Evolutionary conservation across 192 early-diverging fungal genomes (phyloP).

Genomic region (Backusella morwellensis): DNA sequence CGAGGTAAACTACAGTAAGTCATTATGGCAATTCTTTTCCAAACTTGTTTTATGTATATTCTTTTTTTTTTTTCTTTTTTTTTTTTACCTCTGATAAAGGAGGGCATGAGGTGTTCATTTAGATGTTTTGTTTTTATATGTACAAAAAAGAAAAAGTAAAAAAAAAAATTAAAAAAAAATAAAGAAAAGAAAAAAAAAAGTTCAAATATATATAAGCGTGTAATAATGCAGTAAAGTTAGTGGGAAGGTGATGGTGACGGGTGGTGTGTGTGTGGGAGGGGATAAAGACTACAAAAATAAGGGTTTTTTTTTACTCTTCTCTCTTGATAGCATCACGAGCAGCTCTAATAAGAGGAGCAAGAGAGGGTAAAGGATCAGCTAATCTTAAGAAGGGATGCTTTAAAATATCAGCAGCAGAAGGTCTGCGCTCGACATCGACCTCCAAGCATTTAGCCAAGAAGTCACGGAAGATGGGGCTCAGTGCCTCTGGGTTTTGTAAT

Average conservation of each 20-base stretch:
- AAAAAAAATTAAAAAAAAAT: not conserved
- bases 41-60: not conserved
- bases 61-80: not conserved
- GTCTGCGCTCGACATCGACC: slow-evolving; percentile 59
- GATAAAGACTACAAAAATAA: not conserved
- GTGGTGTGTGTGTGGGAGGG: not conserved
- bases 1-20: not conserved
- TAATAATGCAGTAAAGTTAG: not conserved
- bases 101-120: not conserved
- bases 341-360: slow-evolving; percentile 55
- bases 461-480: slow-evolving; percentile 50
- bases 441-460: slow-evolving; percentile 57
- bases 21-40: too few species aligned
- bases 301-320: slow-evolving; percentile 6
- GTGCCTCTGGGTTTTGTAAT: slow-evolving; percentile 60
- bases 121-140: not conserved
- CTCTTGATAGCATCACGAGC: slow-evolving; percentile 43
- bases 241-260: not conserved
- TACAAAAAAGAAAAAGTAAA: slow-evolving; percentile 2
- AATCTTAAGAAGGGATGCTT: slow-evolving; percentile 58
- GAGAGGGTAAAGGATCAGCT: slow-evolving; percentile 55
- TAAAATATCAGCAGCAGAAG: slow-evolving; percentile 55
- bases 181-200: slow-evolving; percentile 8
- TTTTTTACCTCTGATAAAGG: not conserved
- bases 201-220: not conserved